phyloP scores from a whole-genome alignment of 768 basidiomycete genomes.

The Boletus bicolor region DNA sequence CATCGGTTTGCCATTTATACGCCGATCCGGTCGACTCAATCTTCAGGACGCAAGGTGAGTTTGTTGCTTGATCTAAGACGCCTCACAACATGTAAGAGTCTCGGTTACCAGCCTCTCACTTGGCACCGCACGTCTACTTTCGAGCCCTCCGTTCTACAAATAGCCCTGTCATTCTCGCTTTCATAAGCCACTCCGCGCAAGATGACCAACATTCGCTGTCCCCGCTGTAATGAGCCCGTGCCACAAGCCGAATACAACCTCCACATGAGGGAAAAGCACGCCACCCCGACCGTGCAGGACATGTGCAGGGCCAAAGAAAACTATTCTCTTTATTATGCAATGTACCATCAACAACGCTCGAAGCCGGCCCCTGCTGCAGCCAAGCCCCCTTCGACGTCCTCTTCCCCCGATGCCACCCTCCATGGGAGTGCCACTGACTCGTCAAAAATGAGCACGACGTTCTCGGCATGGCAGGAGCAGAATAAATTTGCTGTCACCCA shows the following conservation, averaged over 20 bases:
- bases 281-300: constrained; percentile 8
- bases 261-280: constrained; percentile 15
- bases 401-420: constrained; percentile 1
- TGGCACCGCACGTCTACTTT: neutral
- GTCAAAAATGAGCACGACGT: constrained; percentile 11
- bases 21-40: neutral
- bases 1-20: neutral
- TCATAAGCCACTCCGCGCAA: neutral
- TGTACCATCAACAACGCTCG: neutral
- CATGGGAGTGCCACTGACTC: neutral
- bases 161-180: neutral
- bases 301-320: constrained; percentile 1
- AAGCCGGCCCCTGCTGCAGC: neutral
- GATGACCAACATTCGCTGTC: constrained; percentile 13
- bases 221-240: constrained; percentile 11
- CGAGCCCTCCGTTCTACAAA: neutral
- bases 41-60: neutral
- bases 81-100: neutral
- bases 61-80: neutral
- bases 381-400: neutral
- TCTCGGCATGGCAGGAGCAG: constrained; percentile 21
- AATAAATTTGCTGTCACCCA: constrained; percentile 6
- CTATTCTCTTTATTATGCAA: neutral
- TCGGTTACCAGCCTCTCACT: neutral
- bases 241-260: constrained; percentile 2